Evolutionary conservation across 768 basidiomycete species (phyloP).

Genomic region (Collybia mongolica): DNA sequence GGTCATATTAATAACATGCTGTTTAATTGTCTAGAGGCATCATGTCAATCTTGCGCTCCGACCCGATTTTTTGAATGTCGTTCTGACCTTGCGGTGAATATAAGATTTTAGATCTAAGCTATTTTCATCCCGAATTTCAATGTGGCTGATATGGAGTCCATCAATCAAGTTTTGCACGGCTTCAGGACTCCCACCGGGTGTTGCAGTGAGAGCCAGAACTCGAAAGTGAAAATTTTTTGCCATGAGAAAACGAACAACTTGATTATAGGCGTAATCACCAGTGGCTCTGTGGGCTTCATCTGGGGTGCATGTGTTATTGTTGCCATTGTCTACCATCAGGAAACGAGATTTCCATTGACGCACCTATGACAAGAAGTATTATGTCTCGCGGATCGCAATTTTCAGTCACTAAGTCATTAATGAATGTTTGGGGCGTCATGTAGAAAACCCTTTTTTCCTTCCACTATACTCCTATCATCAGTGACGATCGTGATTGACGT

Average conservation of each 20-base stretch:
- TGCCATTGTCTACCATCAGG: neutral
- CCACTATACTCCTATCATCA: slow-evolving; percentile 50
- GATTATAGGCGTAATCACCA: slow-evolving; percentile 91
- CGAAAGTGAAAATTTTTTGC: slow-evolving; percentile 93
- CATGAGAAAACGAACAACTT: slow-evolving; percentile 87
- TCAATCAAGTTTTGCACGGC: slow-evolving; percentile 92
- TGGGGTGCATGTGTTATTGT: slow-evolving; percentile 24
- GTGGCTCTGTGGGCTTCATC: slow-evolving; percentile 96
- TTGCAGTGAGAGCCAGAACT: slow-evolving; percentile 91
- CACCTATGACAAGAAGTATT: slow-evolving; percentile 86
- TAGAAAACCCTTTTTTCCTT: slow-evolving; percentile 84
- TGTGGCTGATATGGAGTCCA: slow-evolving; percentile 88
- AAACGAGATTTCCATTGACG: slow-evolving; percentile 11
- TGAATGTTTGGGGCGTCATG: slow-evolving; percentile 93
- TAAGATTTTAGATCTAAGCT: slow-evolving; percentile 86
- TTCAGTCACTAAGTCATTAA: slow-evolving; percentile 77
- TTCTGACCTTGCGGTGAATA: slow-evolving; percentile 78
- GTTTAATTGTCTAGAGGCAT: slow-evolving; percentile 58
- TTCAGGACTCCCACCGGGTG: slow-evolving; percentile 83
- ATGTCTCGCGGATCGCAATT: slow-evolving; percentile 80
- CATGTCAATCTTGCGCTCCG: neutral
- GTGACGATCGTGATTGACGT: neutral
- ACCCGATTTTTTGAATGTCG: neutral
- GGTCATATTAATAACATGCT: slow-evolving; percentile 75
- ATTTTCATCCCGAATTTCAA: slow-evolving; percentile 91